phyloP scores from a whole-genome alignment of 345 rosid genomes.

The Euphorbia tirucalli region DNA sequence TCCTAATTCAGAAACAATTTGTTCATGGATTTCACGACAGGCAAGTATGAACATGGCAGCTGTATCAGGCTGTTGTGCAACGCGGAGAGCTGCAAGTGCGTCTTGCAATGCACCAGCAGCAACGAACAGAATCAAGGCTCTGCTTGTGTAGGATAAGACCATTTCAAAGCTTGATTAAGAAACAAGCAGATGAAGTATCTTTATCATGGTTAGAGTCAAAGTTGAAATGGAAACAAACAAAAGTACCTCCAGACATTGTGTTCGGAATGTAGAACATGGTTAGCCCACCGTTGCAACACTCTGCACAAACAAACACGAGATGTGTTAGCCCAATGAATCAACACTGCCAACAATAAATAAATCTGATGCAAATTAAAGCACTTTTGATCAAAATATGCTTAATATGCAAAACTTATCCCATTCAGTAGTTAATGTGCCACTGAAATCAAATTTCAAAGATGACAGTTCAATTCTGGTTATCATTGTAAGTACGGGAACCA shows the following conservation, averaged over 20 bases:
- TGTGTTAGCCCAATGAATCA: no score
- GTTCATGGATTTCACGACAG: constrained; percentile 69
- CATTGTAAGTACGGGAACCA: no score
- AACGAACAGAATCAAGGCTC: constrained; percentile 86
- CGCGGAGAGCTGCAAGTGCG: constrained; percentile 83
- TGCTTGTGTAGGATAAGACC: constrained; percentile 29
- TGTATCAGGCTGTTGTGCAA: constrained; percentile 79
- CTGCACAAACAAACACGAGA: constrained; percentile 34
- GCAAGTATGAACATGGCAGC: constrained; percentile 95
- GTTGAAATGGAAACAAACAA: neutral
- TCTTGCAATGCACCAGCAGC: constrained; percentile 90
- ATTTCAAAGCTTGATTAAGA: no score
- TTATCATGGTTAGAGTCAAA: no score
- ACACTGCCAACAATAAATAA: neutral
- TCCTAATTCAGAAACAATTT: constrained; percentile 38
- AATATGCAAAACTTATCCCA: no score
- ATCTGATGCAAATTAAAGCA: neutral
- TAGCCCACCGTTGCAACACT: constrained; percentile 94
- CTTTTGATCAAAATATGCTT: no score
- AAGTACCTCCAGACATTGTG: constrained; percentile 92
- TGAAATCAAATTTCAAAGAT: no score
- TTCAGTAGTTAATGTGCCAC: no score
- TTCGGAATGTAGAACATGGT: constrained; percentile 67
- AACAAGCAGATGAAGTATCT: neutral
- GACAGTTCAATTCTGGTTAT: no score